Evolutionary conservation across 2,329 filamentous ascomycete species (phyloP).

Genomic region (Sporothrix pallida): DNA sequence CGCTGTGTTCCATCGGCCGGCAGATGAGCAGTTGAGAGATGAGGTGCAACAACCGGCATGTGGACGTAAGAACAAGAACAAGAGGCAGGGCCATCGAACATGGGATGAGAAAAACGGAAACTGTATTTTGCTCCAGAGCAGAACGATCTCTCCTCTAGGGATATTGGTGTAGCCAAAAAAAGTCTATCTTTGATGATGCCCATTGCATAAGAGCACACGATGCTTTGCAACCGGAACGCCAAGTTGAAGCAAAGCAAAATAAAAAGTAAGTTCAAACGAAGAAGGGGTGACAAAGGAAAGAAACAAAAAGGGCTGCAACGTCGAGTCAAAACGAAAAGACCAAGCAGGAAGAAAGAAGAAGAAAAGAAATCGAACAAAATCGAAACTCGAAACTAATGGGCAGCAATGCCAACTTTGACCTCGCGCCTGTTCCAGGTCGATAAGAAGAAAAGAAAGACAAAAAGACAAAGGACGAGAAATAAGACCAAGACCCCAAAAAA

Average conservation of each 20-base stretch:
- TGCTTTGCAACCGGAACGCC: not conserved
- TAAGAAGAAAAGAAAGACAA: too few relatives aligned
- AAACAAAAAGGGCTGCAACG: not conserved
- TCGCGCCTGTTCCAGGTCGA: too few relatives aligned
- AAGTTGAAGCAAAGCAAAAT: not conserved
- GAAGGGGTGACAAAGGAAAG: not conserved
- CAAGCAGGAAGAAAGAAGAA: not conserved
- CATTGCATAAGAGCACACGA: not conserved
- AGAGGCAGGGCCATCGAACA: not conserved
- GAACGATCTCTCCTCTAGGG: not conserved
- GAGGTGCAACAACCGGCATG: slow-evolving; percentile 5
- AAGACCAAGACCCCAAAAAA: not conserved
- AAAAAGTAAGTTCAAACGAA: not conserved
- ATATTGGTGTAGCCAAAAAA: slow-evolving; percentile 18
- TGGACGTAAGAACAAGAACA: not conserved
- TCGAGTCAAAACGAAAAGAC: not conserved
- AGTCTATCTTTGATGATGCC: slow-evolving; percentile 21
- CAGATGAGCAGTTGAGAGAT: not conserved
- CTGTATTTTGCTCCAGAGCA: slow-evolving; percentile 26
- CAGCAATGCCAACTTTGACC: too few relatives aligned
- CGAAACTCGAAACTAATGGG: not conserved
- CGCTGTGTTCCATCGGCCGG: slow-evolving; percentile 1
- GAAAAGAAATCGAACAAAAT: not conserved
- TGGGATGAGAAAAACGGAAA: not conserved
- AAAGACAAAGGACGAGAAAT: too few relatives aligned